A percentile compares a stretch with the other conserved stretches of the same genome.
phyloP scores from a whole-genome alignment of 2,329 filamentous ascomycete species.

The Sporothrix phasma region DNA sequence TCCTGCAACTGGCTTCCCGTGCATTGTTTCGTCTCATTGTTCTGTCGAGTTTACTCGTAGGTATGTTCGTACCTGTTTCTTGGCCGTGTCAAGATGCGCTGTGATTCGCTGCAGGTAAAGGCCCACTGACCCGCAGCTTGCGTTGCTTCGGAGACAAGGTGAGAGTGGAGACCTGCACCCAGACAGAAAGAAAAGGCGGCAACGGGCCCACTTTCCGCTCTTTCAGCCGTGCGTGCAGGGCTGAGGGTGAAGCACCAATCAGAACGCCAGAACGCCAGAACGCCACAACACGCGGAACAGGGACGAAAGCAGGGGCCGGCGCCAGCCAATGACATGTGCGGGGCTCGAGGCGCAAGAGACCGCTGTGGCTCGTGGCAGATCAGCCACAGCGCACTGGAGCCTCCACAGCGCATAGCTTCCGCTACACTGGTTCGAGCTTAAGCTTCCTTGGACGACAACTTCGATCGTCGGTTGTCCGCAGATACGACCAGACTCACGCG shows the following conservation, averaged over 20 bases:
- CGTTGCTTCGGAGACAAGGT: constrained; percentile 16
- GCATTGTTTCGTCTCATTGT: background rate
- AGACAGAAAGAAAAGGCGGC: background rate
- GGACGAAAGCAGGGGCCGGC: background rate
- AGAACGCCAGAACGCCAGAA: too few relatives aligned
- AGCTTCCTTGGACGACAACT: background rate
- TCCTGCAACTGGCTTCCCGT: background rate
- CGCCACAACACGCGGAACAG: background rate
- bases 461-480: background rate
- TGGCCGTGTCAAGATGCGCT: background rate
- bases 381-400: background rate
- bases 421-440: background rate
- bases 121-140: constrained; percentile 2
- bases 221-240: constrained; percentile 16
- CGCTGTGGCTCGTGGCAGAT: background rate
- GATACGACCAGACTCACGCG: background rate
- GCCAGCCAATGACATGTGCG: constrained; percentile 5
- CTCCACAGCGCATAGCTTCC: background rate
- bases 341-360: background rate
- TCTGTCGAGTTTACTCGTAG: background rate
- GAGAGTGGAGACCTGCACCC: constrained; percentile 9
- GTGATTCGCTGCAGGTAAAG: background rate
- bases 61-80: background rate
- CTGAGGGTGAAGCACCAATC: constrained; percentile 9
- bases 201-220: constrained; percentile 1